Evolutionary conservation across 2,329 filamentous ascomycete species (phyloP).

Genomic region (Fragosphaeria purpurea): DNA sequence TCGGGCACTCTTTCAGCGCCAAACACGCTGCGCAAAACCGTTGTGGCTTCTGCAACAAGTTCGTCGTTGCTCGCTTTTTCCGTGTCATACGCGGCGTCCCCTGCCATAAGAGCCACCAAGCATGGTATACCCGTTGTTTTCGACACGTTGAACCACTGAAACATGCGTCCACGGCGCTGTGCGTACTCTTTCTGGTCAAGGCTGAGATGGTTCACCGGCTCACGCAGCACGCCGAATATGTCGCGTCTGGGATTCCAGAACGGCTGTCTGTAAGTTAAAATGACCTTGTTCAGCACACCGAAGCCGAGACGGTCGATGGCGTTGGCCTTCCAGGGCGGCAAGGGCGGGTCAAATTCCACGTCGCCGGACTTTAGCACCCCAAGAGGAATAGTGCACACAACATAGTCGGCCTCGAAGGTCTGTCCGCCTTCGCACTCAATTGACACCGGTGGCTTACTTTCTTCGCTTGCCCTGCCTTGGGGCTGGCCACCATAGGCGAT

Average conservation of each 20-base stretch:
- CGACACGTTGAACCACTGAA: slow-evolving; percentile 94
- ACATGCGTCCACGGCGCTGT: slow-evolving; percentile 76
- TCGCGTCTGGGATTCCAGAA: slow-evolving; percentile 89
- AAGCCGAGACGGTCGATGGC: slow-evolving; percentile 81
- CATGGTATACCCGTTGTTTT: slow-evolving; percentile 82
- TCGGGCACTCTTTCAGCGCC: slow-evolving; percentile 53
- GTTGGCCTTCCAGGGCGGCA: slow-evolving; percentile 78
- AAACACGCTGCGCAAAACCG: slow-evolving; percentile 69
- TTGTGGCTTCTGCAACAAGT: slow-evolving; percentile 71
- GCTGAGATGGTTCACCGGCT: slow-evolving; percentile 59
- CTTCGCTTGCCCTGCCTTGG: too few species aligned
- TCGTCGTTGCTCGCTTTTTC: slow-evolving; percentile 66
- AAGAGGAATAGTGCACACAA: slow-evolving; percentile 84
- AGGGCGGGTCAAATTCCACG: slow-evolving; percentile 75
- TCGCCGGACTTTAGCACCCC: slow-evolving; percentile 80
- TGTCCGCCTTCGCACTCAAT: slow-evolving; percentile 72
- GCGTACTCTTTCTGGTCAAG: slow-evolving; percentile 72
- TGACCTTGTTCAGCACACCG: slow-evolving; percentile 89
- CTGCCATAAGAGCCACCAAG: slow-evolving; percentile 88
- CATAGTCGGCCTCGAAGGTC: slow-evolving; percentile 69
- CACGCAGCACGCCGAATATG: slow-evolving; percentile 85
- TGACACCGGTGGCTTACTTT: slow-evolving; percentile 16
- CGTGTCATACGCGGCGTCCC: slow-evolving; percentile 82
- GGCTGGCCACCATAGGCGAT: slow-evolving; percentile 49
- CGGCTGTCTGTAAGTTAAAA: slow-evolving; percentile 75